Conservation (phyloP, 169 alveolate genomes). For the Eimeria sp. region DNA sequence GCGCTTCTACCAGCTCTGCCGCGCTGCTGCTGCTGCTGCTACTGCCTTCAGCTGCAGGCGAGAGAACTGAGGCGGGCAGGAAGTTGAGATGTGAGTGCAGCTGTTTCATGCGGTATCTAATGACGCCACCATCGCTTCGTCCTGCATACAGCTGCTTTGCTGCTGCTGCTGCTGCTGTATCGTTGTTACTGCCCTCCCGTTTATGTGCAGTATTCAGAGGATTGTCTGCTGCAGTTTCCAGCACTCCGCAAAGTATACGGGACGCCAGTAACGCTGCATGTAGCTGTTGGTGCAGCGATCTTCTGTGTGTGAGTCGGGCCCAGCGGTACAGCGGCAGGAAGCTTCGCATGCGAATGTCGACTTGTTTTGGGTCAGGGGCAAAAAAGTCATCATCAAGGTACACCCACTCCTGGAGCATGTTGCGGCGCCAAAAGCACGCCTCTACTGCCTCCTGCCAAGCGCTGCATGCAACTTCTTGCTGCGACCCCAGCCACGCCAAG, state of each 20-base stretch:
- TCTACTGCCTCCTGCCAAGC: conserved; percentile 63
- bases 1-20: conserved; percentile 45
- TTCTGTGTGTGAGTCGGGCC: conserved; percentile 31
- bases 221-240: conserved; percentile 14
- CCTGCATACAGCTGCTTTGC: conserved; percentile 28
- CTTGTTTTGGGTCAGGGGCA: not conserved
- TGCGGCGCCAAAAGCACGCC: conserved; percentile 53
- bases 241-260: conserved; percentile 26
- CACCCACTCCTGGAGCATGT: conserved; percentile 24
- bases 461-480: conserved; percentile 32
- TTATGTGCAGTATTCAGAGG: not conserved
- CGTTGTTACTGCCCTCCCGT: not conserved
- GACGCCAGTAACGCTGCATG: conserved; percentile 67
- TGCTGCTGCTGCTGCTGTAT: not conserved
- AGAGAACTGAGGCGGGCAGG: conserved; percentile 53
- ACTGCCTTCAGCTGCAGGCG: conserved; percentile 46
- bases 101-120: conserved; percentile 55
- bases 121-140: conserved; percentile 41
- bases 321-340: conserved; percentile 26
- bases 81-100: conserved; percentile 40
- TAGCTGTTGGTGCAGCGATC: conserved; percentile 54
- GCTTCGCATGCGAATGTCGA: conserved; percentile 19
- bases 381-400: not conserved
- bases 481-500: conserved; percentile 21
- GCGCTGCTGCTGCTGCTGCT: conserved; percentile 12